phyloP scores from a whole-genome alignment of 2,329 filamentous ascomycete genomes.

The Aspergillus fructus region DNA sequence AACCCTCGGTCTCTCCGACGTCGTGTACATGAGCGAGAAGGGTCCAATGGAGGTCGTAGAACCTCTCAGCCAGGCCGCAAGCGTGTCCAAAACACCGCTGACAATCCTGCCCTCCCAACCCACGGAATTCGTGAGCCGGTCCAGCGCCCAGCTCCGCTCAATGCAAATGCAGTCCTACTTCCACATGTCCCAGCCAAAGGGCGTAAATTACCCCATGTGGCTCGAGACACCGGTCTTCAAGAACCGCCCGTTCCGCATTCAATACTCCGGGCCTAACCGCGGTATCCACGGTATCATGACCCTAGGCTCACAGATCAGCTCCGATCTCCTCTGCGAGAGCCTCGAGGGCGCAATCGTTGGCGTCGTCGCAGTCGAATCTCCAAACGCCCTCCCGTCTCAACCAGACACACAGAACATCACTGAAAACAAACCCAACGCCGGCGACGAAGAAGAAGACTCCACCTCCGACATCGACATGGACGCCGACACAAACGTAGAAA shows the following conservation, averaged over 20 bases:
- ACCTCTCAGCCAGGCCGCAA: slow-evolving; percentile 42
- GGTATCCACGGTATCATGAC: slow-evolving; percentile 54
- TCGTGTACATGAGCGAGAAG: slow-evolving; percentile 55
- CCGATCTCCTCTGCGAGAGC: slow-evolving; percentile 49
- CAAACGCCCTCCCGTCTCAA: slow-evolving; percentile 26
- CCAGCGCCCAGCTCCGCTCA: slow-evolving; percentile 51
- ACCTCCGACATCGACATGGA: slow-evolving; percentile 17
- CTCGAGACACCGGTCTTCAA: slow-evolving; percentile 45
- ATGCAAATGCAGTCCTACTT: slow-evolving; percentile 66
- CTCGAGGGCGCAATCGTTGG: slow-evolving; percentile 57
- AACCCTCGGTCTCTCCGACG: slow-evolving; percentile 49
- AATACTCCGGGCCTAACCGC: slow-evolving; percentile 46
- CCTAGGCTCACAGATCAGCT: slow-evolving; percentile 50
- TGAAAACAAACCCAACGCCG: not conserved
- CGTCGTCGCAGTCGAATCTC: slow-evolving; percentile 50
- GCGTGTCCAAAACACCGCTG: slow-evolving; percentile 35
- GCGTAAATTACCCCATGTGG: slow-evolving; percentile 42
- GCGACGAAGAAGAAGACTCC: not conserved
- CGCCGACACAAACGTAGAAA: slow-evolving; percentile 18
- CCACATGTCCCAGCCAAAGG: slow-evolving; percentile 42
- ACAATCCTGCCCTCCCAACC: slow-evolving; percentile 49
- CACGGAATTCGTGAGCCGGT: slow-evolving; percentile 45
- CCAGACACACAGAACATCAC: not conserved
- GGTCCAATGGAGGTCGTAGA: slow-evolving; percentile 45
- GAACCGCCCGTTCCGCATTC: slow-evolving; percentile 49